A percentile compares a stretch with the other conserved stretches of the same genome.
phyloP scores from a whole-genome alignment of 1,139 yeast species.

The Yamadazyma dushanensis region DNA sequence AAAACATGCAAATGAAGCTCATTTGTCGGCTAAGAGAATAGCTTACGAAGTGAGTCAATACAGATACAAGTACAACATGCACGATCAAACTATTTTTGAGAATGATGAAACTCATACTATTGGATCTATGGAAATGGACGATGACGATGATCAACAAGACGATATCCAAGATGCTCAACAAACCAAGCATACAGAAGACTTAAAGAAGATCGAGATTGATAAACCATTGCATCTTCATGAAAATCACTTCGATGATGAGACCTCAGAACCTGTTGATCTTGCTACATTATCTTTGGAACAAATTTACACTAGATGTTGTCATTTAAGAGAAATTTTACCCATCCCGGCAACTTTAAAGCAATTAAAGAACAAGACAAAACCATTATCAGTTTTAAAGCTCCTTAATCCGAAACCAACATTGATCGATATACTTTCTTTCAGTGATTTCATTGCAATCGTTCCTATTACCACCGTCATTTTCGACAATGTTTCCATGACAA shows the following conservation, averaged over 20 bases:
- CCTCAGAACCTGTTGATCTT: conserved; percentile 17
- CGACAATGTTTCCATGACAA: conserved; percentile 78
- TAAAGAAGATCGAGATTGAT: conserved; percentile 35
- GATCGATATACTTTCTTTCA: conserved; percentile 83
- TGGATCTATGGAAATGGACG: conserved; percentile 16
- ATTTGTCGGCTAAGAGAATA: conserved; percentile 63
- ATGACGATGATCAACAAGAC: conserved; percentile 13
- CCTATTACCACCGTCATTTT: conserved; percentile 78
- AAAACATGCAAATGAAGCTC: conserved; percentile 75
- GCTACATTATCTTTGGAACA: conserved; percentile 56
- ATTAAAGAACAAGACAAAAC: conserved; percentile 70
- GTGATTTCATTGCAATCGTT: conserved; percentile 82
- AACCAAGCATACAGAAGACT: conserved; percentile 3
- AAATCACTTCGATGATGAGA: conserved; percentile 49
- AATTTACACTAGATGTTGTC: conserved; percentile 89
- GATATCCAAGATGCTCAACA: not conserved
- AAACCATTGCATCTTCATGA: conserved; percentile 73
- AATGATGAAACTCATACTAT: conserved; percentile 18
- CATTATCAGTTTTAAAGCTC: conserved; percentile 73
- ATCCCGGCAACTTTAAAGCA: conserved; percentile 90
- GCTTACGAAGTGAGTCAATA: conserved; percentile 61
- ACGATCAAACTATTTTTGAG: conserved; percentile 13
- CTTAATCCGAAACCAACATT: conserved; percentile 89
- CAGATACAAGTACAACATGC: conserved; percentile 17
- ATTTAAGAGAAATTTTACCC: conserved; percentile 86